Evolutionary conservation across 208 protist genomes (phyloP).

Genomic region (Leishmania arabica): DNA sequence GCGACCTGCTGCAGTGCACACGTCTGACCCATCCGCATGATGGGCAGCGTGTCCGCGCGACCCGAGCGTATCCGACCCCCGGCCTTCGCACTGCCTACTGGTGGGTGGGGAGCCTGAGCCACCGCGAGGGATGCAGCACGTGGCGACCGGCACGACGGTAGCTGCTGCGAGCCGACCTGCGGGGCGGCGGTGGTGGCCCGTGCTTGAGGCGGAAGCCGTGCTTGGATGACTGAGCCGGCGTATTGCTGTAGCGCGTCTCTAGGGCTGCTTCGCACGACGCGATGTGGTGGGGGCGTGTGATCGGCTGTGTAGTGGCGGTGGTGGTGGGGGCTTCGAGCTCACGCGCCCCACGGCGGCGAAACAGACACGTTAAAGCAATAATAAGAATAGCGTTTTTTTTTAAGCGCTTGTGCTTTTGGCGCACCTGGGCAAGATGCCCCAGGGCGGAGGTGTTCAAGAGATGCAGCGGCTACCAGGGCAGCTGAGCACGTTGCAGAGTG

Average conservation of each 20-base stretch:
- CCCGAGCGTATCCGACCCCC: background rate
- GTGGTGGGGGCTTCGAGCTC: too few species aligned
- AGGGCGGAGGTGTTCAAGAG: background rate
- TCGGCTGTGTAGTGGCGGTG: too few species aligned
- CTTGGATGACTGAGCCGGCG: background rate
- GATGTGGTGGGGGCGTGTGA: background rate
- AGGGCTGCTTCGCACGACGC: background rate
- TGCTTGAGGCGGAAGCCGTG: background rate
- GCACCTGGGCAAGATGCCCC: background rate
- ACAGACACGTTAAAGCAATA: background rate
- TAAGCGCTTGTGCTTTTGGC: too few species aligned
- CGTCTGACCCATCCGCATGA: background rate
- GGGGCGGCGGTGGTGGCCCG: too few species aligned
- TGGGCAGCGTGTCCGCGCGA: background rate
- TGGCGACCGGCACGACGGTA: background rate
- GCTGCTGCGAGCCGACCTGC: background rate
- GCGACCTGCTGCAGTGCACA: background rate
- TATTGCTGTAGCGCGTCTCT: background rate
- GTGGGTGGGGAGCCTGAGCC: background rate
- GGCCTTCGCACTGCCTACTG: background rate
- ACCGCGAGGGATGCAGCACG: background rate
- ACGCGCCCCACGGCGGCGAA: too few species aligned
- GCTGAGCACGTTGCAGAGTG: background rate
- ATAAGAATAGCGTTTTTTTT: background rate
- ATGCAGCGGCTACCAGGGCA: background rate